Percentiles rank a stretch among this genome's conserved stretches.
Conservation (phyloP, 352 stramenopile genomes). For the Blastocystis sp. region DNA sequence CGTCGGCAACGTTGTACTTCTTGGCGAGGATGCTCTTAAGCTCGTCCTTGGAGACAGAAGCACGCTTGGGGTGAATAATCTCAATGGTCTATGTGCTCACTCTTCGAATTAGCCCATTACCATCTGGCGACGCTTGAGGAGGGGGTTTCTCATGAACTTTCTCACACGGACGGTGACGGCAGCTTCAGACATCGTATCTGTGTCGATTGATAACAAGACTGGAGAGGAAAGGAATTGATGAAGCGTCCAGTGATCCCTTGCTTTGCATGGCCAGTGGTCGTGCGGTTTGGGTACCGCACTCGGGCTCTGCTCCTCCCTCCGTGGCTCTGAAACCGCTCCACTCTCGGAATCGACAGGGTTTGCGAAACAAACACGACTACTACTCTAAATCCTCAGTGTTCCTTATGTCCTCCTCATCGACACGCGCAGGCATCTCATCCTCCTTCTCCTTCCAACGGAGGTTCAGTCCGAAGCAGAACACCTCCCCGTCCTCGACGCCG, state of each 20-base stretch:
- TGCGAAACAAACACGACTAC: conserved; percentile 23
- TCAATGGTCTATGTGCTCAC: conserved; percentile 52
- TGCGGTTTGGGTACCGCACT: background rate
- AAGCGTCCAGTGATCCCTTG: conserved; percentile 18
- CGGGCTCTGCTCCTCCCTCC: background rate
- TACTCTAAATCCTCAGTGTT: conserved; percentile 57
- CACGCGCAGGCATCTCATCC: conserved; percentile 43
- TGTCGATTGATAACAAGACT: conserved; percentile 65
- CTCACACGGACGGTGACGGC: conserved; percentile 71
- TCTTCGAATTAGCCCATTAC: background rate
- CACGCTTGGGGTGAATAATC: conserved; percentile 45
- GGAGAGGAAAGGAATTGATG: conserved; percentile 10
- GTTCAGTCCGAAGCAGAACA: conserved; percentile 72
- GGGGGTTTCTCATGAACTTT: conserved; percentile 75
- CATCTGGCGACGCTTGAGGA: conserved; percentile 72
- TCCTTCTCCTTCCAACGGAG: conserved; percentile 59
- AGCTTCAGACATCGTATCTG: conserved; percentile 73
- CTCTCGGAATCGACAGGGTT: background rate
- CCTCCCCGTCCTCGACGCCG: conserved; percentile 20
- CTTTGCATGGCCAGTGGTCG: background rate
- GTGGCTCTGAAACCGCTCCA: background rate
- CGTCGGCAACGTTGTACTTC: conserved; percentile 74
- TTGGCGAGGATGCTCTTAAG: conserved; percentile 75
- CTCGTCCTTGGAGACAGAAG: conserved; percentile 75
- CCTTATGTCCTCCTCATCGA: conserved; percentile 30